Base-by-base conservation (phyloP, 805 yeast genomes). In the Lipomyces anomalus region DNA sequence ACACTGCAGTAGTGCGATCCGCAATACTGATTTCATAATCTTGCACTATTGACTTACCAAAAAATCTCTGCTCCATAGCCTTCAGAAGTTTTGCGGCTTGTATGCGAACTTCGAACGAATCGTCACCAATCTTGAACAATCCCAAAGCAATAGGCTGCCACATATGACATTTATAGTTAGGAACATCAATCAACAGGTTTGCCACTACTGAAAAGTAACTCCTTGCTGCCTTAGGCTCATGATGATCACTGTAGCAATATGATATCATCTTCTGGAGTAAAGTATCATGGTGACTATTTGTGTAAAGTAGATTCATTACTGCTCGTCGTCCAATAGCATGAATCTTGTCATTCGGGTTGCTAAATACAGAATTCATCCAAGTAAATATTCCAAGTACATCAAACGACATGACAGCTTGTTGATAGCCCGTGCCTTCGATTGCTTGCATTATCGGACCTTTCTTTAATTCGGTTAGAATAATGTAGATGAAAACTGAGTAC, bases 331-430 rank as follows among this genome's bases (percentile, higher is more conserved):
- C 97, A 30, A 83, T 62, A 3, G 69, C 73, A 43, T 74, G 78
- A 22, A 82, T 69, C 6, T 79, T 82, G 39, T 76, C 78, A 3
- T 75, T 72, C 0, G 82, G 73, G 20, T 71, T 67, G 7, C 57
- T 52, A 43, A 89, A 72, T 21, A 90, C 67, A 1, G 86, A 71
- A 57, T 82, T 82, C n/a, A 87, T 75, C 97, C 97, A 92, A 13
- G 73, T 68, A 62, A 87, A 68, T 17, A 88, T 69, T 0, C 79
- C 79, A 2, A 75, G 67, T 4, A 83, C 72, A 53, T 87, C 89
- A 62, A 88, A 85, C 0, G 89, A 78, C 55, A 84, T 67, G 1
- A 76, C 67, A 0, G 79, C 72, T 1, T 73, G 68, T 39, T 76
- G 76, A 2, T 74, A 68, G 3, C 52, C 55, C 13, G 43, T 43